These are phyloP conservation scores for Tolypocladium nubicola DNA, from an alignment of 2,329 filamentous ascomycete genomes.

Conservation along the genomic window DNA sequence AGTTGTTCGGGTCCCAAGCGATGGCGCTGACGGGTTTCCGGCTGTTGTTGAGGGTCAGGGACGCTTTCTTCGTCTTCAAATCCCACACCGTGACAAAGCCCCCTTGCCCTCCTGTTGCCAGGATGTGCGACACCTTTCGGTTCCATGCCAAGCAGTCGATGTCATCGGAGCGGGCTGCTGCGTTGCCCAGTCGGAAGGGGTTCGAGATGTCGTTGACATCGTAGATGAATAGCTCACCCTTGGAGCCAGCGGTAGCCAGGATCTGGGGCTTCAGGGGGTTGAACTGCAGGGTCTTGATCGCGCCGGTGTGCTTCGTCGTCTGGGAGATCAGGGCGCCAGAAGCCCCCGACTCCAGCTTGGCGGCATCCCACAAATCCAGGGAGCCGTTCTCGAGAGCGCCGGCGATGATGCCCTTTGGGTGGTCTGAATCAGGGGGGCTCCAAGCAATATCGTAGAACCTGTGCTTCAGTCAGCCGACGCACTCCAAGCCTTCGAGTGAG, in stretches of 20 bases:
- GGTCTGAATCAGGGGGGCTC: constrained; percentile 69
- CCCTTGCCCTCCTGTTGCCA: constrained; percentile 85
- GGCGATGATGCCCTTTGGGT: constrained; percentile 81
- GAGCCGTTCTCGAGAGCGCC: constrained; percentile 92
- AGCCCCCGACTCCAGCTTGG: constrained; percentile 46
- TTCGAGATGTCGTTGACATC: constrained; percentile 84
- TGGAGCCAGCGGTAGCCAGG: constrained; percentile 82
- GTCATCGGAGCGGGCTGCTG: constrained; percentile 82
- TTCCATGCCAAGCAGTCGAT: constrained; percentile 98
- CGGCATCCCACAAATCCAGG: constrained; percentile 87
- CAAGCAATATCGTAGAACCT: constrained; percentile 98
- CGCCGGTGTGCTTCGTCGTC: constrained; percentile 80
- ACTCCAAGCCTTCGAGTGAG: neutral
- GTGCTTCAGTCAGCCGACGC: constrained; percentile 8
- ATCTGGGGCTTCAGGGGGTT: constrained; percentile 88
- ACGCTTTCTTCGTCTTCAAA: constrained; percentile 95
- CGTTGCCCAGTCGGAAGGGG: constrained; percentile 79
- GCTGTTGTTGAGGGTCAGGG: constrained; percentile 88
- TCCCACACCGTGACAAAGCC: constrained; percentile 99
- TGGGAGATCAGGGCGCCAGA: constrained; percentile 73
- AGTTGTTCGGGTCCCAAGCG: constrained; percentile 92
- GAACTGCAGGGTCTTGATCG: constrained; percentile 93
- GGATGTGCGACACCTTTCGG: constrained; percentile 90
- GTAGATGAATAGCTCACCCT: constrained; percentile 93
- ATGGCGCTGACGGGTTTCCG: constrained; percentile 91